Evolutionary conservation across 116 monocot genomes (phyloP).

Genomic region (Dioscorea cayenensis): DNA sequence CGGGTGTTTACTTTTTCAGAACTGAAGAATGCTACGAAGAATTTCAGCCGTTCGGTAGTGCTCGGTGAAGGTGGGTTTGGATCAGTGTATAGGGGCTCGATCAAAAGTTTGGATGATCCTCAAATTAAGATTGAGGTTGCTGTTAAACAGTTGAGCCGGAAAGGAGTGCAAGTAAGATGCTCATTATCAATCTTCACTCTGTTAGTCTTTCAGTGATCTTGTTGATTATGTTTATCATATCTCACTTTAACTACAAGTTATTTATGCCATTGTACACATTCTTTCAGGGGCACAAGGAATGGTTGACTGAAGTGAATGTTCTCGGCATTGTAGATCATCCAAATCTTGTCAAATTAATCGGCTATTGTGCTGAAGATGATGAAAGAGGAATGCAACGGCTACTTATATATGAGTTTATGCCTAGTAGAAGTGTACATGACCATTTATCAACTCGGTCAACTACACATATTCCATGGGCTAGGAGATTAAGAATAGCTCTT

Average conservation of each 20-base stretch:
- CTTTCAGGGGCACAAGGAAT: constrained; percentile 83
- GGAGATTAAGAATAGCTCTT: constrained; percentile 70
- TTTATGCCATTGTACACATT: not conserved
- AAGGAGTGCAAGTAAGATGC: constrained; percentile 60
- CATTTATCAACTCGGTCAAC: constrained; percentile 41
- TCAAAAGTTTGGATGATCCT: constrained; percentile 43
- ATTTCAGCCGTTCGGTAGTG: constrained; percentile 77
- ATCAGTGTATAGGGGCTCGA: constrained; percentile 71
- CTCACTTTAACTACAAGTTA: too few relatives aligned
- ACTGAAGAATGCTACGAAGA: constrained; percentile 66
- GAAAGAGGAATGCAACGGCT: constrained; percentile 84
- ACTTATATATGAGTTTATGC: constrained; percentile 85
- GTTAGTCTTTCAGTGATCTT: too few relatives aligned
- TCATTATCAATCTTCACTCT: too few relatives aligned
- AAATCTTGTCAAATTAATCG: constrained; percentile 85
- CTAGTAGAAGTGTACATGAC: constrained; percentile 65
- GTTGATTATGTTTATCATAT: too few relatives aligned
- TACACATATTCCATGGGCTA: constrained; percentile 56
- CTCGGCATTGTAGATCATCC: constrained; percentile 85
- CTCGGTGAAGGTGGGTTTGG: constrained; percentile 97
- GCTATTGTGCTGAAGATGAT: constrained; percentile 90
- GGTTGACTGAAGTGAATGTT: constrained; percentile 85
- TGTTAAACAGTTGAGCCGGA: constrained; percentile 71
- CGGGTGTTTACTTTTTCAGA: constrained; percentile 66
- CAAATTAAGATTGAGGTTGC: constrained; percentile 53